Evolutionary conservation across 2,329 filamentous ascomycete genomes (phyloP).

Genomic region (Cytospora piceicola): DNA sequence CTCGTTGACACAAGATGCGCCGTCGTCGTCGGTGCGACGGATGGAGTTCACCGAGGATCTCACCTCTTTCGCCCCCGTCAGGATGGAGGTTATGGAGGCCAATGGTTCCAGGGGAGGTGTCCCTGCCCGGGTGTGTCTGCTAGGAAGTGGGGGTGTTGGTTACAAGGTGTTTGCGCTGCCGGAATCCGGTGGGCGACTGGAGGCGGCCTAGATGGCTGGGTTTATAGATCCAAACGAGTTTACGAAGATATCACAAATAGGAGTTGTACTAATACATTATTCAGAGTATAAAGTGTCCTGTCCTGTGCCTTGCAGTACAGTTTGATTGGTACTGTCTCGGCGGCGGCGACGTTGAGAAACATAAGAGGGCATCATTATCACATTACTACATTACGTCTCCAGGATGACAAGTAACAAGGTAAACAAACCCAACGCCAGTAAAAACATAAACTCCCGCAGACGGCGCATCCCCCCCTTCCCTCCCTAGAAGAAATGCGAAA

Average conservation of each 20-base stretch:
- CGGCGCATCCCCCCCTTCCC: background rate
- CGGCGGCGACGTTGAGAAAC: background rate
- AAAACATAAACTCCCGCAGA: background rate
- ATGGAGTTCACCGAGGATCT: slow-evolving; percentile 34
- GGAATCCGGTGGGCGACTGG: slow-evolving; percentile 32
- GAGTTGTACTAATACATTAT: background rate
- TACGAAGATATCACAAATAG: background rate
- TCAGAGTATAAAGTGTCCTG: background rate
- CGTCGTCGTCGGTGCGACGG: background rate
- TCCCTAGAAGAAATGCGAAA: background rate
- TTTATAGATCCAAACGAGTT: background rate
- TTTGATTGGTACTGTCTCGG: background rate
- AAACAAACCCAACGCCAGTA: background rate
- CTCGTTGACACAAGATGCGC: background rate
- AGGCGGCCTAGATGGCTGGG: background rate
- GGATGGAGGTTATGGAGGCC: slow-evolving; percentile 56
- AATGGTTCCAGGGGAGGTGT: slow-evolving; percentile 51
- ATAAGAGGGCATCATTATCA: background rate
- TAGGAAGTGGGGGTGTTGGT: slow-evolving; percentile 52
- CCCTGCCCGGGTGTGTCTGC: slow-evolving; percentile 54
- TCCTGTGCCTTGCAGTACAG: background rate
- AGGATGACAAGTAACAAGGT: background rate
- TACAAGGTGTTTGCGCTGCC: slow-evolving; percentile 54
- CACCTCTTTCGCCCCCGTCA: slow-evolving; percentile 45
- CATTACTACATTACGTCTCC: background rate